Percentiles rank a stretch among this genome's conserved stretches.
Evolutionary conservation across 2,329 filamentous ascomycete species (phyloP).

Genomic region (Phoma sp.): DNA sequence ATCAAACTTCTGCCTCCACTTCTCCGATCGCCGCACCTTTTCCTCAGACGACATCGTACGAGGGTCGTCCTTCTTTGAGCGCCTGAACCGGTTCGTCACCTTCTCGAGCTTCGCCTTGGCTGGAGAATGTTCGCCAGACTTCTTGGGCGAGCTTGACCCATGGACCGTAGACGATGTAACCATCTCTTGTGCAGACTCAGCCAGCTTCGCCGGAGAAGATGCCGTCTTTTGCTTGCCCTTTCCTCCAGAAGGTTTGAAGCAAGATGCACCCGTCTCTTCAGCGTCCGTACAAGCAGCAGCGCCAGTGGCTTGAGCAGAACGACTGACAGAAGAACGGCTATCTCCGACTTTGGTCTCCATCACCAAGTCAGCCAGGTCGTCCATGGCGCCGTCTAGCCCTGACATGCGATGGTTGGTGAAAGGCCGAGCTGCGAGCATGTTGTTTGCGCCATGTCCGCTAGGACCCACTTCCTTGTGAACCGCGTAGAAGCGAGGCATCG

Average conservation of each 20-base stretch:
- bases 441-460: slow-evolving; percentile 12
- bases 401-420: slow-evolving; percentile 37
- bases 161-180: slow-evolving; percentile 34
- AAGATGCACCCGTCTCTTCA: slow-evolving; percentile 36
- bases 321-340: slow-evolving; percentile 11
- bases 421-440: slow-evolving; percentile 20
- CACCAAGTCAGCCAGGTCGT: slow-evolving; percentile 44
- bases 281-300: slow-evolving; percentile 13
- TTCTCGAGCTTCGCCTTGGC: slow-evolving; percentile 56
- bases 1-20: slow-evolving; percentile 47
- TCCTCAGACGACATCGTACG: slow-evolving; percentile 47
- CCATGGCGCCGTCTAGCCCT: slow-evolving; percentile 49
- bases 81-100: slow-evolving; percentile 54
- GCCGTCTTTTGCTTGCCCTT: slow-evolving; percentile 43
- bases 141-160: slow-evolving; percentile 42
- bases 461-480: slow-evolving; percentile 31
- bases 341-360: slow-evolving; percentile 26
- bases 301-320: slow-evolving; percentile 7
- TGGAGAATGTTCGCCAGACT: slow-evolving; percentile 49
- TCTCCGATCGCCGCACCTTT: slow-evolving; percentile 43
- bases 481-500: slow-evolving; percentile 35
- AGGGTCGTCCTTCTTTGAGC: slow-evolving; percentile 47
- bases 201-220: slow-evolving; percentile 32
- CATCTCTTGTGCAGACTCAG: slow-evolving; percentile 20
- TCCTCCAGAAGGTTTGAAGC: slow-evolving; percentile 37